phyloP scores from a whole-genome alignment of 2,329 filamentous ascomycete genomes.

The Xylariaceae sp. region DNA sequence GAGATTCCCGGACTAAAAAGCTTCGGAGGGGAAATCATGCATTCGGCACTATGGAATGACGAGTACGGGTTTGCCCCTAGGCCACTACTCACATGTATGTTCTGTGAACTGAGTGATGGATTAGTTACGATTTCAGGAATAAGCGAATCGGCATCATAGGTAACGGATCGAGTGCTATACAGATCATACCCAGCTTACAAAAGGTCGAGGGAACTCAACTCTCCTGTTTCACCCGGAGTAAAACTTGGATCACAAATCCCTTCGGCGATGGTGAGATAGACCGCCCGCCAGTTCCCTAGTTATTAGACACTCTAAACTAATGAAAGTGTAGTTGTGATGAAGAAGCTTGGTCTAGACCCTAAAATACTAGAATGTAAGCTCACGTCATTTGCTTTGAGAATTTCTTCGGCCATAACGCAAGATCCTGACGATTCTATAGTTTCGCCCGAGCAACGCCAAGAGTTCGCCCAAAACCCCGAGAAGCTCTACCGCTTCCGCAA shows the following conservation, averaged over 20 bases:
- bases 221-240: slow-evolving; percentile 54
- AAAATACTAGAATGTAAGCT: slow-evolving; percentile 46
- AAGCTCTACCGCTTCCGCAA: slow-evolving; percentile 51
- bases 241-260: slow-evolving; percentile 56
- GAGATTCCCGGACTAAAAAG: slow-evolving; percentile 48
- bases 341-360: slow-evolving; percentile 49
- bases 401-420: neutral
- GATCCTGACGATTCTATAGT: slow-evolving; percentile 37
- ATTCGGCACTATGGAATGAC: slow-evolving; percentile 54
- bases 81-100: too few relatives aligned
- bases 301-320: neutral
- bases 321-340: slow-evolving; percentile 43
- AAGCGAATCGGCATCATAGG: slow-evolving; percentile 58
- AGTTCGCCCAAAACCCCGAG: slow-evolving; percentile 46
- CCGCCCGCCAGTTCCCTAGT: neutral
- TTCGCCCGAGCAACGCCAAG: slow-evolving; percentile 45
- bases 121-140: slow-evolving; percentile 52
- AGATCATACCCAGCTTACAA: slow-evolving; percentile 58
- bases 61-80: slow-evolving; percentile 32
- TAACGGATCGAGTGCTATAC: slow-evolving; percentile 59
- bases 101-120: neutral
- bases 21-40: slow-evolving; percentile 52
- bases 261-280: slow-evolving; percentile 48
- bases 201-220: slow-evolving; percentile 49
- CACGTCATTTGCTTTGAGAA: neutral